Conservation (phyloP, 2,329 filamentous ascomycete species). For the Pseudocercospora vitis region DNA sequence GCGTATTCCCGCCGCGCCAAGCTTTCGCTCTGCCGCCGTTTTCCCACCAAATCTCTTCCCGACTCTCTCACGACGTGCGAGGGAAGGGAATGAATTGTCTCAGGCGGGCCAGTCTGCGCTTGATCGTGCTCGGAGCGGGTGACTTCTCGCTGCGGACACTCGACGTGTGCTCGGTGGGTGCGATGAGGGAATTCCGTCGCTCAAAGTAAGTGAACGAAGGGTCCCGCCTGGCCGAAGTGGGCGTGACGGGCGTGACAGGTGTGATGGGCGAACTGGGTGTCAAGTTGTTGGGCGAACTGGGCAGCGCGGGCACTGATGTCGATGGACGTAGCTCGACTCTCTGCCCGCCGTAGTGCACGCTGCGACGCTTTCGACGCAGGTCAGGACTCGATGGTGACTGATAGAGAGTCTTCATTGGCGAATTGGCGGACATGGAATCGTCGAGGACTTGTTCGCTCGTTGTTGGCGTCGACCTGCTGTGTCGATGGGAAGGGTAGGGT, state of each 20-base stretch:
- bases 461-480: no score
- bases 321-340: not conserved
- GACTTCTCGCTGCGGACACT: conserved; percentile 5
- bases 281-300: no score
- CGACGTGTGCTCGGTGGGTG: not conserved
- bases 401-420: not conserved
- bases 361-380: conserved; percentile 3
- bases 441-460: no score
- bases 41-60: no score
- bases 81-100: conserved; percentile 8
- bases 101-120: conserved; percentile 10
- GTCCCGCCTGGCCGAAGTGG: no score
- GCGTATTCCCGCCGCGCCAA: no score
- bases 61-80: no score
- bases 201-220: no score
- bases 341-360: conserved; percentile 3
- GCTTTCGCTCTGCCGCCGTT: no score
- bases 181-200: not conserved
- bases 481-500: no score
- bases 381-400: not conserved
- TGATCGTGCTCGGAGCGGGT: conserved; percentile 13
- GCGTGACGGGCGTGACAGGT: no score
- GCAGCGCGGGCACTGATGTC: conserved; percentile 2
- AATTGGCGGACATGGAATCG: not conserved
- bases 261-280: no score